Conservation (phyloP, 108 stramenopile genomes). For the Cyclotella distinguenda region DNA sequence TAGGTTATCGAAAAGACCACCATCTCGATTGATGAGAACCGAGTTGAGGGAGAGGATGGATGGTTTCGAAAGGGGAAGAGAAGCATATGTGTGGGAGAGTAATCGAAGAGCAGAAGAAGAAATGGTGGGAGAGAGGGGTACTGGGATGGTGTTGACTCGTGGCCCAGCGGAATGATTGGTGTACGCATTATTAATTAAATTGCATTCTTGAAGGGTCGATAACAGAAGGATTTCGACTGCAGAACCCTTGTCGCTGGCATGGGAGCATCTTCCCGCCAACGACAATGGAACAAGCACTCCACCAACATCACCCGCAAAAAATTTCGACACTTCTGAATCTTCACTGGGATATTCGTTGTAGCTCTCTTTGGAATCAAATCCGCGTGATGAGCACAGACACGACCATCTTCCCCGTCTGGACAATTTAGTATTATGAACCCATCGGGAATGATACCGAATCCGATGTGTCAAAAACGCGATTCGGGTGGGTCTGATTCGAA, state of each 20-base stretch:
- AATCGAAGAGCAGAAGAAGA: slow-evolving; percentile 38
- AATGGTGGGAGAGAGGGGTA: slow-evolving; percentile 28
- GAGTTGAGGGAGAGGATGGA: slow-evolving; percentile 56
- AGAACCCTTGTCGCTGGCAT: background rate
- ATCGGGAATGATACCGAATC: too few species aligned
- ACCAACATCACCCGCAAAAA: background rate
- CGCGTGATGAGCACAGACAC: too few species aligned
- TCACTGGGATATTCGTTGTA: too few species aligned
- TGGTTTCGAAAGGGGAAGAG: slow-evolving; percentile 53
- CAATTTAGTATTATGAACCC: too few species aligned
- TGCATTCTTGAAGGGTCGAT: background rate
- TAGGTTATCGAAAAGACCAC: slow-evolving; percentile 72
- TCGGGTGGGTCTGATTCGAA: too few species aligned
- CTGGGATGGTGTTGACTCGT: slow-evolving; percentile 4
- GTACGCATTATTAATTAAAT: slow-evolving; percentile 3
- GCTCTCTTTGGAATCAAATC: too few species aligned
- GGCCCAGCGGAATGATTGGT: background rate
- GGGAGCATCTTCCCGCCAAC: slow-evolving; percentile 11
- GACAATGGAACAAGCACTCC: background rate
- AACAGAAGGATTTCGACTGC: slow-evolving; percentile 10
- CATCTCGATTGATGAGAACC: slow-evolving; percentile 69
- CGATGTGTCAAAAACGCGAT: too few species aligned
- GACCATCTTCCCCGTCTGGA: too few species aligned
- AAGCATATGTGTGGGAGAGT: slow-evolving; percentile 46
- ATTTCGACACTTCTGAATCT: slow-evolving; percentile 8